Evolutionary conservation across 441 rosid genomes (phyloP).

Genomic region (Hypseocharis bilobata): DNA sequence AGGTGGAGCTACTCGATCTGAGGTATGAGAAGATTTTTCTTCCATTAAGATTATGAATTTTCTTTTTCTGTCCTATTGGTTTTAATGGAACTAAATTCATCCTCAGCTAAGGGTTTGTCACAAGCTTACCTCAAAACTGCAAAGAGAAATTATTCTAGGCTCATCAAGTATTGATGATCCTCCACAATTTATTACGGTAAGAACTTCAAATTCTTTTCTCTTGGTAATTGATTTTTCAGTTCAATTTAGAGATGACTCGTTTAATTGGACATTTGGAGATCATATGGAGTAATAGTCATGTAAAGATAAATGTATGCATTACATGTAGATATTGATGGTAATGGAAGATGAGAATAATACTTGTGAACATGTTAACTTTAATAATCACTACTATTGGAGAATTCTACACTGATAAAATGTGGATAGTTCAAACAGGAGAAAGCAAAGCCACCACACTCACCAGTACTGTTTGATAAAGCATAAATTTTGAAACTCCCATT

Average conservation of each 20-base stretch:
- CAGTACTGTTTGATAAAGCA: too few relatives aligned
- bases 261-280: background rate
- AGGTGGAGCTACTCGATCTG: constrained; percentile 96
- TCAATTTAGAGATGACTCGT: constrained; percentile 1
- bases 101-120: constrained; percentile 83
- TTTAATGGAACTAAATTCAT: background rate
- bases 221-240: background rate
- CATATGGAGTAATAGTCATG: too few relatives aligned
- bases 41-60: background rate
- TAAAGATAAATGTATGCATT: too few relatives aligned
- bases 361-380: too few relatives aligned
- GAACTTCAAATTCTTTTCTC: background rate
- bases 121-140: constrained; percentile 69
- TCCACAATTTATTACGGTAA: constrained; percentile 73
- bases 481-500: too few relatives aligned
- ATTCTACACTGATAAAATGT: too few relatives aligned
- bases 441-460: too few relatives aligned
- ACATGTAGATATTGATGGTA: too few relatives aligned
- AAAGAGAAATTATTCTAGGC: constrained; percentile 85
- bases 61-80: background rate
- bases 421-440: too few relatives aligned
- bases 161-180: constrained; percentile 89
- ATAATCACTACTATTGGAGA: too few relatives aligned
- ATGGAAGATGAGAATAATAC: too few relatives aligned
- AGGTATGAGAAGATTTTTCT: constrained; percentile 41